A percentile compares a stretch with the other conserved stretches of the same genome.
Evolutionary conservation across 2,329 filamentous ascomycete genomes (phyloP).

Genomic region (Pestalotiopsis sp.): DNA sequence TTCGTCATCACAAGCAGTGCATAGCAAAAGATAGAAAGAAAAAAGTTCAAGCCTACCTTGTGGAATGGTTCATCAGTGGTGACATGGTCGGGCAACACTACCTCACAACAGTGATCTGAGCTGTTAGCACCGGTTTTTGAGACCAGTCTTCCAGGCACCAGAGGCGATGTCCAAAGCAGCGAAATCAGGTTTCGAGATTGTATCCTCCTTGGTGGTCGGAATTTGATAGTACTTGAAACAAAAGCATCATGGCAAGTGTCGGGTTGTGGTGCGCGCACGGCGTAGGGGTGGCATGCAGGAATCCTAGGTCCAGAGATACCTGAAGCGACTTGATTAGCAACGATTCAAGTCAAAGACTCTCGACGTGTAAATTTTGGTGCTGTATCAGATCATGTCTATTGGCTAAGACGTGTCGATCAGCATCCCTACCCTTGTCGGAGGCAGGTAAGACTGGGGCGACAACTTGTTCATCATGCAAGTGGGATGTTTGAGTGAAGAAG

Average conservation of each 20-base stretch:
- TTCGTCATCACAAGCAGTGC: slow-evolving; percentile 64
- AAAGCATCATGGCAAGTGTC: slow-evolving; percentile 38
- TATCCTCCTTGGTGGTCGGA: slow-evolving; percentile 44
- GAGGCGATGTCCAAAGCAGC: slow-evolving; percentile 11
- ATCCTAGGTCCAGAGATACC: not conserved
- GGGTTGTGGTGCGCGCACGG: not conserved
- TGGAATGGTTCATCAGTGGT: slow-evolving; percentile 16
- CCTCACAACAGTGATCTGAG: not conserved
- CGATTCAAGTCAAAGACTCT: slow-evolving; percentile 6
- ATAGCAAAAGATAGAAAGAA: slow-evolving; percentile 19
- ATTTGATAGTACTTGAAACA: slow-evolving; percentile 47
- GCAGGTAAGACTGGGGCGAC: slow-evolving; percentile 62
- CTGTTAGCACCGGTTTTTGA: not conserved
- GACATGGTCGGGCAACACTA: slow-evolving; percentile 5
- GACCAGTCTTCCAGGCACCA: not conserved
- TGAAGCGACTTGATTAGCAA: not conserved
- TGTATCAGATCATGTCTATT: slow-evolving; percentile 42
- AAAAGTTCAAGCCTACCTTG: slow-evolving; percentile 4
- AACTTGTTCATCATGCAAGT: slow-evolving; percentile 55
- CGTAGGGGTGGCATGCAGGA: not conserved
- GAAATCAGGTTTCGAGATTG: slow-evolving; percentile 11
- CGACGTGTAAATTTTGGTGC: not conserved
- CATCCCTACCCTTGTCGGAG: slow-evolving; percentile 39
- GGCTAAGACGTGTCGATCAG: slow-evolving; percentile 58
- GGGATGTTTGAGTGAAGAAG: not conserved